phyloP scores from a whole-genome alignment of 2,329 filamentous ascomycete genomes.

The Penicillium sp. region DNA sequence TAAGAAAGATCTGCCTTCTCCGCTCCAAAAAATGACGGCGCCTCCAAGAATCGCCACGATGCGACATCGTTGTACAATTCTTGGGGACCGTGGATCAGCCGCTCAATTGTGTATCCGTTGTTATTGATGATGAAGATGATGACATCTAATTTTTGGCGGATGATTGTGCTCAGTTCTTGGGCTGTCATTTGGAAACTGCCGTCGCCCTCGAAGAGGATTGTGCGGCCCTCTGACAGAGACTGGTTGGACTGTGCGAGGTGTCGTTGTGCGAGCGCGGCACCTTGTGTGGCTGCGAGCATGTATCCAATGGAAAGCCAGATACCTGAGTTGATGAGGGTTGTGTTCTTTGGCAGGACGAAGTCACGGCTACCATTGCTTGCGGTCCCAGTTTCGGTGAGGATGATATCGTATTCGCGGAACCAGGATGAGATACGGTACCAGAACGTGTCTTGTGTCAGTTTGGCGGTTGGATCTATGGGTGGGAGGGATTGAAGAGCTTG shows the following conservation, averaged over 20 bases:
- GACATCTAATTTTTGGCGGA: conserved; percentile 71
- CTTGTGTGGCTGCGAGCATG: conserved; percentile 11
- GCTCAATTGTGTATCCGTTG: conserved; percentile 80
- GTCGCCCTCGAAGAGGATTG: conserved; percentile 81
- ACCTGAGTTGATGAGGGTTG: conserved; percentile 9
- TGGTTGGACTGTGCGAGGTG: background rate
- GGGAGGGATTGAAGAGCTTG: background rate
- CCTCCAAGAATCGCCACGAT: conserved; percentile 8
- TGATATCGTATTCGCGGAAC: conserved; percentile 8
- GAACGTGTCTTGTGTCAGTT: conserved; percentile 1
- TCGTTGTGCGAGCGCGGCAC: conserved; percentile 11
- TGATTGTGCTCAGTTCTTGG: conserved; percentile 82
- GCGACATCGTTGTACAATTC: conserved; percentile 75
- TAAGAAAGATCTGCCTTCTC: background rate
- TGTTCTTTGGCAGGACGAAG: conserved; percentile 7
- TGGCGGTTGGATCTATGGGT: background rate
- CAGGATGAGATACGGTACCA: conserved; percentile 11
- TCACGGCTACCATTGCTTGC: conserved; percentile 11
- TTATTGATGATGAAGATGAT: conserved; percentile 84
- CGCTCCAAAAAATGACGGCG: conserved; percentile 1
- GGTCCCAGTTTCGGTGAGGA: conserved; percentile 18
- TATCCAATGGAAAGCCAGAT: conserved; percentile 19
- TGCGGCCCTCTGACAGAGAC: conserved; percentile 48
- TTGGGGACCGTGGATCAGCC: conserved; percentile 71
- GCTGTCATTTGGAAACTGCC: conserved; percentile 82